Base-by-base conservation (phyloP, 1,139 yeast genomes). In the Geotrichum reessii region DNA sequence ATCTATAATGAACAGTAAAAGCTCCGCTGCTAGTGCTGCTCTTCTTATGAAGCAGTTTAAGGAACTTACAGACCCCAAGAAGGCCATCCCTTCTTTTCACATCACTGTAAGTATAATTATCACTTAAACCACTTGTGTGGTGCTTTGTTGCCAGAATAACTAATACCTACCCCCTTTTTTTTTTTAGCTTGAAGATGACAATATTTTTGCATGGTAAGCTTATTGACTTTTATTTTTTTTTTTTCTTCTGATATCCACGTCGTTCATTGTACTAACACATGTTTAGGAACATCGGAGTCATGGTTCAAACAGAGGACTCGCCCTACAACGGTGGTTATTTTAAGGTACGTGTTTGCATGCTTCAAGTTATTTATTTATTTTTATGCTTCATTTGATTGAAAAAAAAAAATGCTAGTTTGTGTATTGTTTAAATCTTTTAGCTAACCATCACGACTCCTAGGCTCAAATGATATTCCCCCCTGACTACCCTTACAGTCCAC, bases 301-400 rank as follows among this genome's bases (percentile, higher is more conserved):
- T 91, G 91, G 95, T 92, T 28, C 80, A 90, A 61, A 87, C 88
- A 72, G 86, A 87, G 67, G 97, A 90, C 64, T 88, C 96, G 28
- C 86, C 88, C 67, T 92, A 89, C 75, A 91, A 92, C 69, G 97
- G 97, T 53, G 98, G 97, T n/a, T 92, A 88, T 73, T 87, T 92
- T 75, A 88, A 85, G 72, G 71, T 69, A 55, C 54, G 68, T 57
- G 6, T 22, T 24, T 17, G 21, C 27, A 19, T 25, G 42, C 17
- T 37, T 37, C 7, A 4, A 46, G 19, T 14, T 22, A 11, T 44
- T n/a, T 40, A 40, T 21, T 14, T 28, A 5, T 3, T 12, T 5
- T n/a, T n/a, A 22, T 52, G 3, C n/a, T 22, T 48, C 33, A 25
- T 49, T 7, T 28, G 14, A 47, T 14, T 25, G 5, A 28, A 25